phyloP scores from a whole-genome alignment of 805 yeast species.

The Nadsonia fulvescens region DNA sequence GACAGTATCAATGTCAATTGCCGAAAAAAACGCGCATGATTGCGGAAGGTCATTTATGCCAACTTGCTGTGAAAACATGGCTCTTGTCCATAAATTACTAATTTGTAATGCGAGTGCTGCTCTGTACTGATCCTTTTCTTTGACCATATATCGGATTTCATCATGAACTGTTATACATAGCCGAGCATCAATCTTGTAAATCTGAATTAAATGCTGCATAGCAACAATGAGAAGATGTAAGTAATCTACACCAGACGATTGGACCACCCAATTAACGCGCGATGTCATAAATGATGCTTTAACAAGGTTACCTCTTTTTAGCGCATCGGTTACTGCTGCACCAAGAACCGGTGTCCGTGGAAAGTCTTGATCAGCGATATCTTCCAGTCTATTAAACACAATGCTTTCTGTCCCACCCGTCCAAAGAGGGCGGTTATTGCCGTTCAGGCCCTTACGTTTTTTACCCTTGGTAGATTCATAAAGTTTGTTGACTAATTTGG shows the following conservation, averaged over 20 bases:
- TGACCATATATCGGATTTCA: constrained; percentile 69
- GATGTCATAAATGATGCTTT: constrained; percentile 63
- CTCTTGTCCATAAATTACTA: constrained; percentile 88
- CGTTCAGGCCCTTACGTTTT: constrained; percentile 10
- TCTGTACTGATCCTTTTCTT: constrained; percentile 53
- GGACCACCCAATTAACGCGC: constrained; percentile 93
- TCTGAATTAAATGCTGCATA: constrained; percentile 63
- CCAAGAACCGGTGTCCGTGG: constrained; percentile 88
- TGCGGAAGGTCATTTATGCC: constrained; percentile 86
- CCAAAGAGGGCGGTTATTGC: too few relatives aligned
- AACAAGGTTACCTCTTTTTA: constrained; percentile 46
- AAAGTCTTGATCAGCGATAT: constrained; percentile 59
- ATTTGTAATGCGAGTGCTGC: constrained; percentile 76
- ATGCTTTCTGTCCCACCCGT: constrained; percentile 86
- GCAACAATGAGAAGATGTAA: constrained; percentile 68
- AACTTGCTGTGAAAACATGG: constrained; percentile 81
- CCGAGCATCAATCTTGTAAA: constrained; percentile 55
- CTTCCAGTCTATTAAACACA: constrained; percentile 74
- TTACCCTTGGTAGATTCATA: constrained; percentile 76
- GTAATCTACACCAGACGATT: constrained; percentile 94
- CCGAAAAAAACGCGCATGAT: constrained; percentile 87
- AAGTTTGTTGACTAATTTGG: constrained; percentile 39
- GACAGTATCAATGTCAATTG: constrained; percentile 77
- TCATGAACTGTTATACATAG: constrained; percentile 84
- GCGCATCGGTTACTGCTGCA: constrained; percentile 80